A percentile compares a stretch with the other conserved stretches of the same genome.
These are phyloP conservation scores for Cladophialophora yegresii DNA, from an alignment of 2,329 filamentous ascomycete species.

Conservation along the genomic window DNA sequence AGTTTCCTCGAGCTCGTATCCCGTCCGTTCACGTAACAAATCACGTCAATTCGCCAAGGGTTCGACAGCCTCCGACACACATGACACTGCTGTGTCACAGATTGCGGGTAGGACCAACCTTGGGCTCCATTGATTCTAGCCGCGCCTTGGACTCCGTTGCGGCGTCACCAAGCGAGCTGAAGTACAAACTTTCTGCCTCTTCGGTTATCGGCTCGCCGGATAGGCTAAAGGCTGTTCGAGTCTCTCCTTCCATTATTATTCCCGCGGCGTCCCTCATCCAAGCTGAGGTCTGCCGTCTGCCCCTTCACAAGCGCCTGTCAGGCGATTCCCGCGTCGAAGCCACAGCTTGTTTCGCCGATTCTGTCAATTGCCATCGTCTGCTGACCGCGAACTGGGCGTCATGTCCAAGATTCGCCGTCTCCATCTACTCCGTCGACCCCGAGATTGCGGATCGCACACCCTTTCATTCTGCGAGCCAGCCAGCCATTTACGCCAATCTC, in stretches of 20 bases:
- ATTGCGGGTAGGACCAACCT: slow-evolving; percentile 9
- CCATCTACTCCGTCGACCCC: not conserved
- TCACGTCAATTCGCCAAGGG: slow-evolving; percentile 12
- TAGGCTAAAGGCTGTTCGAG: slow-evolving; percentile 5
- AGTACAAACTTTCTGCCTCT: slow-evolving; percentile 12
- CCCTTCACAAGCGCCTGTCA: not conserved
- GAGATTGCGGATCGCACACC: slow-evolving; percentile 5
- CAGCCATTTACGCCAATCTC: slow-evolving; percentile 13
- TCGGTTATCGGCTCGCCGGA: slow-evolving; percentile 26
- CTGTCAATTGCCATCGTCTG: slow-evolving; percentile 17
- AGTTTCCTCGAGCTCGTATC: not conserved
- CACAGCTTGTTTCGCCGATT: slow-evolving; percentile 7
- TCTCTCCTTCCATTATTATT: not conserved
- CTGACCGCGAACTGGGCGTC: slow-evolving; percentile 11
- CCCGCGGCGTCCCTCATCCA: slow-evolving; percentile 15
- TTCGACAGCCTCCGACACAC: slow-evolving; percentile 6
- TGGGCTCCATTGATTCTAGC: slow-evolving; percentile 6
- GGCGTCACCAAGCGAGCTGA: slow-evolving; percentile 30
- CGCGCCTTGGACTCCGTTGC: slow-evolving; percentile 18
- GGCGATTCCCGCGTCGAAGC: not conserved
- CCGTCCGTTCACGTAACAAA: slow-evolving; percentile 12
- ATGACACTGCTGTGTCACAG: slow-evolving; percentile 9
- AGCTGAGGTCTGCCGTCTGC: slow-evolving; percentile 12
- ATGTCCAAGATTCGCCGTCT: slow-evolving; percentile 6
- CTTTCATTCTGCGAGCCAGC: slow-evolving; percentile 9